These are phyloP conservation scores for Dorcoceras hygrometricum DNA, from an alignment of 257 asterid species.

Conservation along the genomic window DNA sequence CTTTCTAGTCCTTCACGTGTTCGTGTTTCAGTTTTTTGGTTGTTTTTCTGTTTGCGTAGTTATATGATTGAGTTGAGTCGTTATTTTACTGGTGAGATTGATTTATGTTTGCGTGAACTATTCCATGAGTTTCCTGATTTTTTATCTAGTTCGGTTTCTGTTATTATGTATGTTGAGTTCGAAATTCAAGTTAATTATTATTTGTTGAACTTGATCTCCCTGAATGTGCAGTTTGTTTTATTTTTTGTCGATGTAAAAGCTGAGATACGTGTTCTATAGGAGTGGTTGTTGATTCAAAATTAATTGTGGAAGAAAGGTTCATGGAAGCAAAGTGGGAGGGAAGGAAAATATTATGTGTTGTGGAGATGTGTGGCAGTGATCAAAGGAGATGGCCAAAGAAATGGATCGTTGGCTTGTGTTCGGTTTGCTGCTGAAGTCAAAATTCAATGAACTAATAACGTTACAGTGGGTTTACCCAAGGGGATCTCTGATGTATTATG, in stretches of 20 bases:
- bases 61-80: conserved; percentile 6
- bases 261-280: not conserved
- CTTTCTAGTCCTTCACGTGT: not conserved
- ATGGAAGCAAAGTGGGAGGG: not conserved
- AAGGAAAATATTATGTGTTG: not conserved
- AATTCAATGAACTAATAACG: not conserved
- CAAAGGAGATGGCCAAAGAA: not conserved
- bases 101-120: not conserved
- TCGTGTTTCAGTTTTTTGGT: conserved; percentile 3
- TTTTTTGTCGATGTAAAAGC: not conserved
- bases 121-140: not conserved
- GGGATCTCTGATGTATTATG: not conserved
- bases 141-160: not conserved
- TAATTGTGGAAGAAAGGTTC: not conserved
- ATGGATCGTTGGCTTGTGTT: not conserved
- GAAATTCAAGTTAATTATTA: not conserved
- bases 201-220: conserved; percentile 8
- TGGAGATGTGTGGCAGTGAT: not conserved
- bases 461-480: not conserved
- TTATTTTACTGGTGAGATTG: not conserved
- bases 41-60: not conserved
- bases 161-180: not conserved
- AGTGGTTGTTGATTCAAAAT: conserved; percentile 11
- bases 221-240: not conserved
- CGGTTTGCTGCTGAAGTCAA: not conserved